Evolutionary conservation across 2,329 filamentous ascomycete genomes (phyloP).

Genomic region (Claviceps sp.): DNA sequence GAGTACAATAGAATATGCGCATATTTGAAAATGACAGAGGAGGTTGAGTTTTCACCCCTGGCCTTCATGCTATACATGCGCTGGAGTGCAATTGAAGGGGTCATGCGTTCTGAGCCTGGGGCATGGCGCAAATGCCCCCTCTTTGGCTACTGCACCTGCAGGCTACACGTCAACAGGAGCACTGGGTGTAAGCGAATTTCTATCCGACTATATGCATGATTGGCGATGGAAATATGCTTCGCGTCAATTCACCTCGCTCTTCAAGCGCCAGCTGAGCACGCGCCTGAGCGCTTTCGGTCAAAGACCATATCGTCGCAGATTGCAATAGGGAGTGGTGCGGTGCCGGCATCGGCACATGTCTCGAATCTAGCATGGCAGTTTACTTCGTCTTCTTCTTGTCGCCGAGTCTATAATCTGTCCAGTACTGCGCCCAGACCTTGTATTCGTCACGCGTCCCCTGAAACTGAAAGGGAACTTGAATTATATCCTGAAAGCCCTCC

Average conservation of each 20-base stretch:
- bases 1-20: neutral
- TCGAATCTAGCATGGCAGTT: neutral
- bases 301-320: neutral
- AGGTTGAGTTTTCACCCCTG: neutral
- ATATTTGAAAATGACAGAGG: neutral
- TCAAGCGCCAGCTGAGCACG: neutral
- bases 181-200: too few relatives aligned
- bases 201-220: too few relatives aligned
- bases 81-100: too few relatives aligned
- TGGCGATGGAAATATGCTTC: too few relatives aligned
- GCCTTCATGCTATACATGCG: neutral
- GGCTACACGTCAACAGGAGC: too few relatives aligned
- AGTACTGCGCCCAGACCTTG: conserved; percentile 62
- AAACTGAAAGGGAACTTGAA: conserved; percentile 63
- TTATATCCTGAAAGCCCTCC: conserved; percentile 78
- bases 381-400: neutral
- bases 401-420: conserved; percentile 37
- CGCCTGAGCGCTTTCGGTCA: neutral
- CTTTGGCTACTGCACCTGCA: too few relatives aligned
- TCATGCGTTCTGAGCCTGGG: too few relatives aligned
- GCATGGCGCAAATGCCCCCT: too few relatives aligned
- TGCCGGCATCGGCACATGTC: neutral
- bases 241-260: too few relatives aligned
- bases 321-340: neutral
- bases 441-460: conserved; percentile 55